These are phyloP conservation scores for Gardenia jasminoides DNA, from an alignment of 257 asterid species.

Conservation along the genomic window DNA sequence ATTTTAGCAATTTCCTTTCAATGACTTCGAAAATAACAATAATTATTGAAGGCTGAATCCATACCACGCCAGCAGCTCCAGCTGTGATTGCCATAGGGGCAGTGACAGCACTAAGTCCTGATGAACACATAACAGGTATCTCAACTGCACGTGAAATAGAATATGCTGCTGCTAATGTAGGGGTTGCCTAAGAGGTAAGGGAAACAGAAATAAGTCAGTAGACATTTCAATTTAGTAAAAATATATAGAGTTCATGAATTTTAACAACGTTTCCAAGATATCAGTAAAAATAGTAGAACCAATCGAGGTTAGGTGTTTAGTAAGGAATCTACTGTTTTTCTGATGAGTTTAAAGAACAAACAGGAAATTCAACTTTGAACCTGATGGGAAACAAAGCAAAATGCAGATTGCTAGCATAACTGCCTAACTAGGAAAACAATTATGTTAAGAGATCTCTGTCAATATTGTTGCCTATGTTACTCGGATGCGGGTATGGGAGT, in stretches of 20 bases:
- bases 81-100: constrained; percentile 93
- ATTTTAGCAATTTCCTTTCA: neutral
- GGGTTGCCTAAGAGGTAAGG: constrained; percentile 56
- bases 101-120: constrained; percentile 84
- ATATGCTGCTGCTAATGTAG: constrained; percentile 86
- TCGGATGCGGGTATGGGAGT: no score
- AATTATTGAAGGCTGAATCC: neutral
- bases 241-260: neutral
- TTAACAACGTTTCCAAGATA: neutral
- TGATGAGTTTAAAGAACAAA: neutral
- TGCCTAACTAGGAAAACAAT: no score
- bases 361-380: neutral
- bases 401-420: no score
- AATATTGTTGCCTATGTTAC: no score
- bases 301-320: neutral
- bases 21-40: neutral
- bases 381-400: neutral
- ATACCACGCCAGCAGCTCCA: constrained; percentile 93
- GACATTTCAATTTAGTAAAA: neutral
- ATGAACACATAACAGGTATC: constrained; percentile 84
- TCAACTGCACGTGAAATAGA: constrained; percentile 78
- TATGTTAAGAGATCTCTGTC: no score
- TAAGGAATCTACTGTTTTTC: neutral
- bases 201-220: constrained; percentile 11
- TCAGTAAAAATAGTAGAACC: neutral